These are phyloP conservation scores for Aotearoamyces nothofagi DNA, from an alignment of 2,329 filamentous ascomycete genomes.

Conservation along the genomic window DNA sequence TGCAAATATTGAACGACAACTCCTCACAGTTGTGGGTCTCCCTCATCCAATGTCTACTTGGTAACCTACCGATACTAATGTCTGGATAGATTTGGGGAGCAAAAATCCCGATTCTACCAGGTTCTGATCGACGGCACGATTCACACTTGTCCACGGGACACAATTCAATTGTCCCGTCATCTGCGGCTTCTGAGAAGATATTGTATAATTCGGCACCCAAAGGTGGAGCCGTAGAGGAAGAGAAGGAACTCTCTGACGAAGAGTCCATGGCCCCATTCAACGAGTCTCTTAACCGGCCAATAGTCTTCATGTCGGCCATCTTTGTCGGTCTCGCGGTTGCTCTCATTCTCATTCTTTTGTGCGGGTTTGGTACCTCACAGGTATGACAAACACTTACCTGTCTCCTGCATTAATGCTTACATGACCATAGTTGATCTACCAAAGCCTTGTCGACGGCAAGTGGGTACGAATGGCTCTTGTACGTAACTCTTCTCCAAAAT, in stretches of 20 bases:
- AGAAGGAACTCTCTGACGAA: conserved; percentile 10
- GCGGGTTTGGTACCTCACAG: conserved; percentile 20
- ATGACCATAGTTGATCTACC: conserved; percentile 24
- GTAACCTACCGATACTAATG: conserved; percentile 4
- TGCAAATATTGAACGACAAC: conserved; percentile 12
- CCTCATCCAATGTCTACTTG: too few relatives aligned
- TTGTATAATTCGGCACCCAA: too few relatives aligned
- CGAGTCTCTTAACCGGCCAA: conserved; percentile 27
- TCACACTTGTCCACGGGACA: too few relatives aligned
- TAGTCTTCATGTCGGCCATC: conserved; percentile 22
- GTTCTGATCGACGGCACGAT: too few relatives aligned
- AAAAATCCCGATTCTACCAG: conserved; percentile 9
- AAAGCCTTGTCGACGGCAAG: conserved; percentile 23
- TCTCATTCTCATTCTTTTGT: conserved; percentile 23
- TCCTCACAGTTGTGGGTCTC: too few relatives aligned
- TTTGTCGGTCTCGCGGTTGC: conserved; percentile 24
- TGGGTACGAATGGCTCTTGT: conserved; percentile 24
- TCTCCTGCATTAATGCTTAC: too few relatives aligned
- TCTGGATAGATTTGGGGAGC: conserved; percentile 12
- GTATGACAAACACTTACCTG: too few relatives aligned
- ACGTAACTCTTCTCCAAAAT: too few relatives aligned
- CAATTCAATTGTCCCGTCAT: too few relatives aligned
- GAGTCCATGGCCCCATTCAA: conserved; percentile 10
- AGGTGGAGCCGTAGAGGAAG: not conserved
- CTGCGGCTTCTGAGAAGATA: not conserved